A percentile compares a stretch with the other conserved stretches of the same genome.
Conservation (phyloP, 495 filamentous ascomycete genomes). For the Hypoxylon perforatum region DNA sequence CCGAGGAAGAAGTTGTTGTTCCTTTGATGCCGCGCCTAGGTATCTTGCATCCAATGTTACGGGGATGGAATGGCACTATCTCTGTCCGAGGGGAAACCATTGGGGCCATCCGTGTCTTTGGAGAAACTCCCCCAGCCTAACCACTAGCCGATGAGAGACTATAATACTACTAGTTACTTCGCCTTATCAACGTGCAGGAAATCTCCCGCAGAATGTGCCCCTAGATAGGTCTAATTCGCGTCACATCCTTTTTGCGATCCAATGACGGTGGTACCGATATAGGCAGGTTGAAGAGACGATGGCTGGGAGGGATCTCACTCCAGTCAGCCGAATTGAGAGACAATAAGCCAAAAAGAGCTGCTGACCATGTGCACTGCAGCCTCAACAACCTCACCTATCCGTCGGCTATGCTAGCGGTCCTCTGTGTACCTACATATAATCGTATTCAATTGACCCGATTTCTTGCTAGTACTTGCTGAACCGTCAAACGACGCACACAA, state of each 20-base stretch:
- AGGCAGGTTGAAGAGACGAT: slow-evolving; percentile 18
- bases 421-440: slow-evolving; percentile 29
- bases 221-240: slow-evolving; percentile 14
- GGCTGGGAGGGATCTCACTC: slow-evolving; percentile 14
- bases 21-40: slow-evolving; percentile 23
- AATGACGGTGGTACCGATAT: slow-evolving; percentile 19
- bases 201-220: slow-evolving; percentile 11
- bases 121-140: slow-evolving; percentile 21
- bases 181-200: slow-evolving; percentile 35
- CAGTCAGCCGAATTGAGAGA: slow-evolving; percentile 23
- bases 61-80: slow-evolving; percentile 39
- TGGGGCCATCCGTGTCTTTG: slow-evolving; percentile 16
- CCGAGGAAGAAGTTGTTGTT: slow-evolving; percentile 28
- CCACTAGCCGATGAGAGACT: slow-evolving; percentile 30
- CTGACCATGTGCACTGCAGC: slow-evolving; percentile 23
- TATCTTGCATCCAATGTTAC: slow-evolving; percentile 29
- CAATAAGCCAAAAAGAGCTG: slow-evolving; percentile 8
- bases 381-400: slow-evolving; percentile 26
- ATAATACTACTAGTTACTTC: slow-evolving; percentile 12
- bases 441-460: slow-evolving; percentile 13
- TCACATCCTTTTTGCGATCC: slow-evolving; percentile 24
- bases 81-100: slow-evolving; percentile 21
- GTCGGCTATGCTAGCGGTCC: slow-evolving; percentile 19
- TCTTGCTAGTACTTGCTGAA: slow-evolving; percentile 21
- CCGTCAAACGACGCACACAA: slow-evolving; percentile 12